Evolutionary conservation across 2,329 filamentous ascomycete genomes (phyloP).

Genomic region (Alternaria longipes): DNA sequence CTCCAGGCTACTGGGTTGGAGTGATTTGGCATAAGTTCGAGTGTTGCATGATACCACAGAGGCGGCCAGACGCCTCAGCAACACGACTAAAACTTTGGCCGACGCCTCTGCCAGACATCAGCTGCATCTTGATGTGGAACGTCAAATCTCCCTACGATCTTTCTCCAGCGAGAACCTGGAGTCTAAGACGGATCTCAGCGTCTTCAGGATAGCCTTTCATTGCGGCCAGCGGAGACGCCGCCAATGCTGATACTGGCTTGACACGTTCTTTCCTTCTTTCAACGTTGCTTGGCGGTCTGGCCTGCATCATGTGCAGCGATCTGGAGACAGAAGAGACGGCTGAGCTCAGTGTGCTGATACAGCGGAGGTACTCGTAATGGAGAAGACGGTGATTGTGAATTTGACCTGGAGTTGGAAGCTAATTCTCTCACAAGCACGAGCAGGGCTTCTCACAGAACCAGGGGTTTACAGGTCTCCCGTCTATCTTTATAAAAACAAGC

Average conservation of each 20-base stretch:
- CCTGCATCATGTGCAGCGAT: neutral
- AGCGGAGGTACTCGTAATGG: neutral
- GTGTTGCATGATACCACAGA: slow-evolving; percentile 12
- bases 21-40: slow-evolving; percentile 1
- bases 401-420: neutral
- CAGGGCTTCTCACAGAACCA: neutral
- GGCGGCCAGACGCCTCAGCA: slow-evolving; percentile 11
- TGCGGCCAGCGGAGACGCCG: slow-evolving; percentile 12
- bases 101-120: slow-evolving; percentile 15
- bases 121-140: slow-evolving; percentile 15
- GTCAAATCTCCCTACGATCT: too few species aligned
- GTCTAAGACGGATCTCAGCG: slow-evolving; percentile 1
- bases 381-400: neutral
- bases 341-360: neutral
- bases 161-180: too few species aligned
- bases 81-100: slow-evolving; percentile 14
- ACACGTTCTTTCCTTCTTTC: slow-evolving; percentile 1
- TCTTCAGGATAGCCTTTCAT: slow-evolving; percentile 15
- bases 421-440: neutral
- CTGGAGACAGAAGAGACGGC: neutral
- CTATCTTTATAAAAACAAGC: neutral
- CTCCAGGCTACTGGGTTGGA: slow-evolving; percentile 1
- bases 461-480: neutral
- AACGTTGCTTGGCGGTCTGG: neutral
- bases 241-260: slow-evolving; percentile 9